Evolutionary conservation across 257 asterid species (phyloP).

Genomic region (Penstemon newberryi): DNA sequence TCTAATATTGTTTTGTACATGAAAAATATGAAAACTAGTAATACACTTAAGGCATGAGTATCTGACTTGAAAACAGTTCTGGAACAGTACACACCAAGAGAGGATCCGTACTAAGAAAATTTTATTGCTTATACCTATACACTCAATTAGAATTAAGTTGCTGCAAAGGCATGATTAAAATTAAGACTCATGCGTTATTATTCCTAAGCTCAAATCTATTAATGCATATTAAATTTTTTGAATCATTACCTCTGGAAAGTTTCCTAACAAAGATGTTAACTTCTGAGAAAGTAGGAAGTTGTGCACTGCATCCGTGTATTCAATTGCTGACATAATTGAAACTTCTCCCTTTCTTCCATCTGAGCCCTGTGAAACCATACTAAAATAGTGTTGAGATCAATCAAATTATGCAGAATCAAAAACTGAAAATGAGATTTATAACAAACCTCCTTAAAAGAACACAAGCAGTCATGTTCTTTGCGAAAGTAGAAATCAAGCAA

Average conservation of each 20-base stretch:
- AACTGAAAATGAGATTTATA: constrained; percentile 17
- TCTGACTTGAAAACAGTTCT: background rate
- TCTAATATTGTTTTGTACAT: background rate
- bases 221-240: constrained; percentile 12
- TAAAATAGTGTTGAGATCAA: constrained; percentile 19
- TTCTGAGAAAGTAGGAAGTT: constrained; percentile 93
- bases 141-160: constrained; percentile 12
- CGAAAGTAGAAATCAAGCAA: constrained; percentile 94
- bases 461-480: constrained; percentile 64
- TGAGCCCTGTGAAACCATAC: constrained; percentile 46
- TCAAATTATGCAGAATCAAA: constrained; percentile 16
- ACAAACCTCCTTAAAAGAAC: constrained; percentile 59
- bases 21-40: background rate
- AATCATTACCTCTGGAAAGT: constrained; percentile 85
- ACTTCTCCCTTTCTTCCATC: constrained; percentile 54
- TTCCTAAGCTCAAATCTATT: background rate
- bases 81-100: background rate
- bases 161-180: constrained; percentile 3
- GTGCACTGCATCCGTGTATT: constrained; percentile 95
- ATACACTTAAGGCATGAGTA: background rate
- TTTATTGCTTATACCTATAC: constrained; percentile 23
- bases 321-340: constrained; percentile 82
- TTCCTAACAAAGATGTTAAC: constrained; percentile 78
- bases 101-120: background rate
- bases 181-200: background rate